phyloP scores from a whole-genome alignment of 2,329 filamentous ascomycete genomes.

The Ascomycota sp. region DNA sequence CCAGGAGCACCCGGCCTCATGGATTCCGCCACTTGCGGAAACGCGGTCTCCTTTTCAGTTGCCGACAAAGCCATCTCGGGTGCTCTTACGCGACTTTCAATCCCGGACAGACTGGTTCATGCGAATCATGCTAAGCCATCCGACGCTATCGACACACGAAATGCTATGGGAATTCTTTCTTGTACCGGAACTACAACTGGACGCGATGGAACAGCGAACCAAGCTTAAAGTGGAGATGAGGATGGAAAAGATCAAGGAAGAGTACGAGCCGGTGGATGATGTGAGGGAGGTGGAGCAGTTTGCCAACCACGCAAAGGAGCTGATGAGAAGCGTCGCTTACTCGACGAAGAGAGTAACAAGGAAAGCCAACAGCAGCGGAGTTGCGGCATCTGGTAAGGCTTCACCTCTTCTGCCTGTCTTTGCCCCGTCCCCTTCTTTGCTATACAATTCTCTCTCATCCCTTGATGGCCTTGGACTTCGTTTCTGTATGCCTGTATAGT shows the following conservation, averaged over 20 bases:
- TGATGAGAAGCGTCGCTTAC: slow-evolving; percentile 66
- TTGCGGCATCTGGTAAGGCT: slow-evolving; percentile 36
- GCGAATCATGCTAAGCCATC: slow-evolving; percentile 66
- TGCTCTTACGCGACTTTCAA: slow-evolving; percentile 74
- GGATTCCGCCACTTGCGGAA: slow-evolving; percentile 63
- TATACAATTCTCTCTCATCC: too few species aligned
- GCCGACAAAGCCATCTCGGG: slow-evolving; percentile 73
- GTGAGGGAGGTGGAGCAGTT: slow-evolving; percentile 84
- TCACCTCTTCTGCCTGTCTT: neutral
- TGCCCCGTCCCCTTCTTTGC: neutral
- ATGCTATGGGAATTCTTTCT: slow-evolving; percentile 98
- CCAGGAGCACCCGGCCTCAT: slow-evolving; percentile 84
- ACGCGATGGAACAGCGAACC: slow-evolving; percentile 78
- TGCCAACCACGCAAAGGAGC: slow-evolving; percentile 74
- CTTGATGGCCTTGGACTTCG: too few species aligned
- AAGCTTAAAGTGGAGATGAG: slow-evolving; percentile 69
- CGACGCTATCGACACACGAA: slow-evolving; percentile 88
- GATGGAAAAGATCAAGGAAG: slow-evolving; percentile 68
- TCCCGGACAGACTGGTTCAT: slow-evolving; percentile 72
- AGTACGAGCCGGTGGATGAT: slow-evolving; percentile 68
- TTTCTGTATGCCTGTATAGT: too few species aligned
- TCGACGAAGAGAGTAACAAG: slow-evolving; percentile 68
- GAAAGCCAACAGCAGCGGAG: slow-evolving; percentile 52
- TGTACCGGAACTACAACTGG: slow-evolving; percentile 76
- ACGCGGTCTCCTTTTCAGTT: slow-evolving; percentile 81